These are phyloP conservation scores for Malus domestica DNA, from an alignment of 306 rosid genomes.

Conservation along the genomic window ASM211411v1 NC_041797.1:32689501-32690000, in stretches of 20 bases:
- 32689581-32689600: conserved; percentile 44
- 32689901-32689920: conserved; percentile 60
- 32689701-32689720: conserved; percentile 45
- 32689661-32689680: conserved; percentile 43
- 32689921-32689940: conserved; percentile 49
- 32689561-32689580: conserved; percentile 70
- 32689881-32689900: conserved; percentile 37
- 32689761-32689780: conserved; percentile 34
- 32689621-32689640: conserved; percentile 34
- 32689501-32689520: conserved; percentile 60
- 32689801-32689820: conserved; percentile 23
- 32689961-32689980: conserved; percentile 40
- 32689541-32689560: conserved; percentile 49
- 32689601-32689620: conserved; percentile 31
- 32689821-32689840: conserved; percentile 61
- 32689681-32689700: conserved; percentile 35
- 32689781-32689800: conserved; percentile 35
- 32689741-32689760: conserved; percentile 49
- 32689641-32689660: conserved; percentile 36
- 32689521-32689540: conserved; percentile 46
- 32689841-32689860: conserved; percentile 44
- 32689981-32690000: conserved; percentile 37
- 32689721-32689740: conserved; percentile 72
- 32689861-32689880: conserved; percentile 18
- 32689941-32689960: conserved; percentile 21